Evolutionary conservation across 495 filamentous ascomycete genomes (phyloP).

Genomic region (Sphaerosporella brunnea): DNA sequence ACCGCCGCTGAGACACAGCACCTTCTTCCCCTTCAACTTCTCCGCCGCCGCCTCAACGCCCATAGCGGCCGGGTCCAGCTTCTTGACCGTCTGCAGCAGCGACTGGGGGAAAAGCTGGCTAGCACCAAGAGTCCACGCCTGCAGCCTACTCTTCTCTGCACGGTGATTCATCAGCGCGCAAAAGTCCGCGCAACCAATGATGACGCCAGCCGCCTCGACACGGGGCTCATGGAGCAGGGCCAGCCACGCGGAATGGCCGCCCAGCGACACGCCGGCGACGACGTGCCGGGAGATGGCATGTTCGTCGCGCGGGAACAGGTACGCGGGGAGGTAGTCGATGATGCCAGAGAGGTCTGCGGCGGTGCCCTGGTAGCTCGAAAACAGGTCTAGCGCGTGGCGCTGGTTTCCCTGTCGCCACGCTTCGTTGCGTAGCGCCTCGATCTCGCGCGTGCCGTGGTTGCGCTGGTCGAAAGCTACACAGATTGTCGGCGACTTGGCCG

Average conservation of each 20-base stretch:
- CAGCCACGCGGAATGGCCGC: slow-evolving; percentile 80
- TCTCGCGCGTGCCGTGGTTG: slow-evolving; percentile 64
- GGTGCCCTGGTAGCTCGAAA: slow-evolving; percentile 46
- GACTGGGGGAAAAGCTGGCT: slow-evolving; percentile 31
- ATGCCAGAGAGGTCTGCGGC: slow-evolving; percentile 52
- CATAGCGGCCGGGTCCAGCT: slow-evolving; percentile 28
- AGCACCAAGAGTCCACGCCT: slow-evolving; percentile 24
- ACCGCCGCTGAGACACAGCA: slow-evolving; percentile 59
- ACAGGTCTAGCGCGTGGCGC: slow-evolving; percentile 79
- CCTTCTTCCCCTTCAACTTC: slow-evolving; percentile 48
- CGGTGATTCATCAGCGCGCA: slow-evolving; percentile 11
- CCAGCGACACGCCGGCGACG: slow-evolving; percentile 65
- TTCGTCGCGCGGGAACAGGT: slow-evolving; percentile 41
- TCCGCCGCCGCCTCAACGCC: slow-evolving; percentile 29
- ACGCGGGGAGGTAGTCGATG: slow-evolving; percentile 58
- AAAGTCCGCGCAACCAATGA: slow-evolving; percentile 85
- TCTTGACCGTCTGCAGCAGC: slow-evolving; percentile 23
- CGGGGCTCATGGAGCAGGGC: slow-evolving; percentile 59
- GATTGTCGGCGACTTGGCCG: slow-evolving; percentile 1
- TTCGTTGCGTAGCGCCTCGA: slow-evolving; percentile 43
- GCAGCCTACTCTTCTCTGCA: slow-evolving; percentile 10
- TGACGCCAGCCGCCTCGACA: slow-evolving; percentile 52
- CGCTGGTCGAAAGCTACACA: slow-evolving; percentile 59
- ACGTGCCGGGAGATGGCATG: slow-evolving; percentile 48
- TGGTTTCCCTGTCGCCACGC: slow-evolving; percentile 66